Base-by-base conservation (phyloP, 768 basidiomycete genomes). In the Clitopilus hobsonii region DNA sequence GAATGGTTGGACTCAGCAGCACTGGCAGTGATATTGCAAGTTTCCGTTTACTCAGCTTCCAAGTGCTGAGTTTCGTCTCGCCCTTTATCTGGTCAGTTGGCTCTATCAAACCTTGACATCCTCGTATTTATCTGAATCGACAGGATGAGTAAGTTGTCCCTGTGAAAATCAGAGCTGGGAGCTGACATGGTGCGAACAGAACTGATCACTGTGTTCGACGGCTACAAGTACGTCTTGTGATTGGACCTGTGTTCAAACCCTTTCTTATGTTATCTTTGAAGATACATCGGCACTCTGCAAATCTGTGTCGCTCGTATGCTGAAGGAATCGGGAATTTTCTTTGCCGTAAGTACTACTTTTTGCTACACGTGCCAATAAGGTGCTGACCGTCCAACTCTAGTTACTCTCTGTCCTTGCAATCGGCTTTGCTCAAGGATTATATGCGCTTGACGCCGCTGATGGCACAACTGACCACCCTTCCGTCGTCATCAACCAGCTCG, bases 221-320 rank as follows among this genome's bases (percentile, higher is more conserved):
- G 89, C 6, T 86, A 79, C 69, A 89, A 92, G 84, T 90, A 58
- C 61, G 81, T 55, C n/a, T n/a, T 32, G n/a, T 30, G 45, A 27
- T n/a, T 53, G 32, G n/a, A n/a, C n/a, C n/a, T n/a, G n/a, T n/a
- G n/a, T n/a, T n/a, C n/a, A n/a, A n/a, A n/a, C n/a, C n/a, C n/a
- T n/a, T n/a, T n/a, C n/a, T n/a, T n/a, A n/a, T n/a, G n/a, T 20
- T 18, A 18, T 45, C 10, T 18, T 5, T 5, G 18, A 45, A 89
- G 88, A 63, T 90, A 90, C 61, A 84, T 98, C 47, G 94, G 94
- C 6, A 94, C 89, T 0, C 86, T 97, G 86, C 93, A 96, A 66
- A 93, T 98, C 25, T 95, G 94, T 57, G 85, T 96, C 1, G 85
- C 91, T 18, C 80, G 93, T 11, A 98, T 98, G 94, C 71, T 98